Evolutionary conservation across 2,329 filamentous ascomycete genomes (phyloP).

Genomic region (Stagonosporopsis cucurbitacearum): DNA sequence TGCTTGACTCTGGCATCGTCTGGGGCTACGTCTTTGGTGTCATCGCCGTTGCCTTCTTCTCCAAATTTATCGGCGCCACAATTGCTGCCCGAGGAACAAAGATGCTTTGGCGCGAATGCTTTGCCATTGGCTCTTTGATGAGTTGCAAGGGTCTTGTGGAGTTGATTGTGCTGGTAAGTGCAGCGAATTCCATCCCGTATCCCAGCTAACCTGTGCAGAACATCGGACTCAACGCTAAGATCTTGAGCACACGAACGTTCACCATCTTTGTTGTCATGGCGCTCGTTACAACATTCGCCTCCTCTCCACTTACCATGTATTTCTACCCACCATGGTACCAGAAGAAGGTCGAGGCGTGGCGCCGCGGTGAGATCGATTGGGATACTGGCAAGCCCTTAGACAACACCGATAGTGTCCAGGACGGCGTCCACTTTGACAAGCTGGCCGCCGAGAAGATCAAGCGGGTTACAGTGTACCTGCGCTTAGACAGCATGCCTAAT

Average conservation of each 20-base stretch:
- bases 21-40: conserved; percentile 92
- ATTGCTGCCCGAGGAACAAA: conserved; percentile 77
- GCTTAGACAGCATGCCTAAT: conserved; percentile 82
- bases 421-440: conserved; percentile 58
- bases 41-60: conserved; percentile 79
- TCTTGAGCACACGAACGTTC: conserved; percentile 80
- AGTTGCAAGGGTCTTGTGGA: conserved; percentile 96
- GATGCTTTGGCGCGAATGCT: conserved; percentile 87
- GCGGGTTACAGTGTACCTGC: conserved; percentile 78
- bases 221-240: conserved; percentile 82
- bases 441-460: conserved; percentile 60
- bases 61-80: conserved; percentile 84
- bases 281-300: conserved; percentile 81
- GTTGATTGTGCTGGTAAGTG: conserved; percentile 83
- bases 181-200: no score
- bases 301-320: conserved; percentile 74
- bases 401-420: conserved; percentile 47
- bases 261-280: conserved; percentile 97
- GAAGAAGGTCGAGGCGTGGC: conserved; percentile 75
- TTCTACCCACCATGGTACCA: conserved; percentile 82
- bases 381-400: conserved; percentile 62
- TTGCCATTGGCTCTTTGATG: conserved; percentile 89
- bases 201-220: conserved; percentile 57
- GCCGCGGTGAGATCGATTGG: conserved; percentile 90
- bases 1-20: conserved; percentile 79